Conservation (phyloP, 768 basidiomycete genomes). For the Chalciporus sphaerocephalus region DNA sequence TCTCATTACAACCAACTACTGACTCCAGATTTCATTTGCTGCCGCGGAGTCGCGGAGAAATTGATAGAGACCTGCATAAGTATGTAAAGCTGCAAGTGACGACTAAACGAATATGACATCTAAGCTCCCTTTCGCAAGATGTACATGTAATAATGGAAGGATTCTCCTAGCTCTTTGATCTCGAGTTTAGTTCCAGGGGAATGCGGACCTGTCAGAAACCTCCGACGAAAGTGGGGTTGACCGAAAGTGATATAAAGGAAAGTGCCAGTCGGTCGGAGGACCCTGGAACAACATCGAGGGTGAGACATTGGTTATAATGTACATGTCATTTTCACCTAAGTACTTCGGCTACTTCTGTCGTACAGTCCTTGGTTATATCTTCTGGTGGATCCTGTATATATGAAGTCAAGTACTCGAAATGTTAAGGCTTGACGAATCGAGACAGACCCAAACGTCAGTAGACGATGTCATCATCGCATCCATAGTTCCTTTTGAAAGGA, state of each 20-base stretch:
- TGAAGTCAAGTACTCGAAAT: conserved; percentile 1
- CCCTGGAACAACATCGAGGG: conserved; percentile 35
- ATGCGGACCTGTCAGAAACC: conserved; percentile 47
- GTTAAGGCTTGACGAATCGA: background rate
- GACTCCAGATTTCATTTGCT: too few relatives aligned
- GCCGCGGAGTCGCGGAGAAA: too few relatives aligned
- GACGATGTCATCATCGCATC: conserved; percentile 86
- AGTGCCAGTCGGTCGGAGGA: conserved; percentile 54
- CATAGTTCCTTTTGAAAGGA: conserved; percentile 57
- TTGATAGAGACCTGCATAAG: too few relatives aligned
- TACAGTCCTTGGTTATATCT: conserved; percentile 66
- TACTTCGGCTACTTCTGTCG: conserved; percentile 71
- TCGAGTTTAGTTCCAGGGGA: conserved; percentile 56
- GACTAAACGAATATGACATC: background rate
- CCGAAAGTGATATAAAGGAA: conserved; percentile 86
- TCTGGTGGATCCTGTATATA: conserved; percentile 62
- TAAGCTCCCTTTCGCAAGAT: conserved; percentile 43
- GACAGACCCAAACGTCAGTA: conserved; percentile 73
- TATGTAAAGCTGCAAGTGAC: too few relatives aligned
- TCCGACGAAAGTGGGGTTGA: conserved; percentile 81
- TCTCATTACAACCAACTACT: too few relatives aligned
- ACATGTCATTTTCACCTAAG: conserved; percentile 45
- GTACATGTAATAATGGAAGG: conserved; percentile 83
- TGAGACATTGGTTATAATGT: background rate
- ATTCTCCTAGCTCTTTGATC: conserved; percentile 67